Percentiles rank a stretch among this genome's conserved stretches.
These are phyloP conservation scores for Cladosporium sp. DNA, from an alignment of 2,329 filamentous ascomycete genomes.

Conservation along the genomic window DNA sequence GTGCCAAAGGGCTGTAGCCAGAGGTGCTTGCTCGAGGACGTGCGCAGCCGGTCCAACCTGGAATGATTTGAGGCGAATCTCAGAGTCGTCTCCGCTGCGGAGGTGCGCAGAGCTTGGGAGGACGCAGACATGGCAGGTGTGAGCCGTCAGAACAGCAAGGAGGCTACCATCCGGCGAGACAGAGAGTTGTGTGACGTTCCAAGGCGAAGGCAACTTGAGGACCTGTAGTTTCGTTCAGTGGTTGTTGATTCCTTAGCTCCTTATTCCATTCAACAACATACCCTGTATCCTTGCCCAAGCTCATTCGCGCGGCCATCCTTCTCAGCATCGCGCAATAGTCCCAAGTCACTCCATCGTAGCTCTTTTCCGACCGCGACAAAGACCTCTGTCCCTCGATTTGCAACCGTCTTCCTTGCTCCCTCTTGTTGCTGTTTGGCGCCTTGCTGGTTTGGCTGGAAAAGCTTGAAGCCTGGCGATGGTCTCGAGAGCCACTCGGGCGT, in stretches of 20 bases:
- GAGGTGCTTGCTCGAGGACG: conserved; percentile 73
- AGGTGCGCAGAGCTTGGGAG: conserved; percentile 76
- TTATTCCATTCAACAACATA: conserved; percentile 10
- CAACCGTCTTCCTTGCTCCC: conserved; percentile 59
- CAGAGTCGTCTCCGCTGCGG: conserved; percentile 58
- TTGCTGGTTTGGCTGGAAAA: conserved; percentile 54
- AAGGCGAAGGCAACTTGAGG: conserved; percentile 70
- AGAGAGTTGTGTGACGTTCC: conserved; percentile 76
- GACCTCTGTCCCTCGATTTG: conserved; percentile 74
- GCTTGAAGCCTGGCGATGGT: conserved; percentile 66
- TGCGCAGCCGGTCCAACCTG: conserved; percentile 90
- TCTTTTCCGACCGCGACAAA: conserved; percentile 86
- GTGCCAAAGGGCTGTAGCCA: conserved; percentile 85
- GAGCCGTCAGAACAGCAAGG: conserved; percentile 76
- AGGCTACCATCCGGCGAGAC: conserved; percentile 77
- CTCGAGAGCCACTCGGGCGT: conserved; percentile 81
- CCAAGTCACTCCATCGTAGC: conserved; percentile 84
- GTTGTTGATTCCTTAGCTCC: neutral
- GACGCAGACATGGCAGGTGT: conserved; percentile 83
- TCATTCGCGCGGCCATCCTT: conserved; percentile 12
- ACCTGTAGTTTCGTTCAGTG: conserved; percentile 45
- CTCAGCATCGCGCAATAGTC: conserved; percentile 61
- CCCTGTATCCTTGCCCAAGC: conserved; percentile 19
- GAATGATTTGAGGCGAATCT: conserved; percentile 76
- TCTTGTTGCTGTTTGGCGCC: conserved; percentile 16